Evolutionary conservation across 768 basidiomycete species (phyloP).

Genomic region (Rhodotorula babjevae): DNA sequence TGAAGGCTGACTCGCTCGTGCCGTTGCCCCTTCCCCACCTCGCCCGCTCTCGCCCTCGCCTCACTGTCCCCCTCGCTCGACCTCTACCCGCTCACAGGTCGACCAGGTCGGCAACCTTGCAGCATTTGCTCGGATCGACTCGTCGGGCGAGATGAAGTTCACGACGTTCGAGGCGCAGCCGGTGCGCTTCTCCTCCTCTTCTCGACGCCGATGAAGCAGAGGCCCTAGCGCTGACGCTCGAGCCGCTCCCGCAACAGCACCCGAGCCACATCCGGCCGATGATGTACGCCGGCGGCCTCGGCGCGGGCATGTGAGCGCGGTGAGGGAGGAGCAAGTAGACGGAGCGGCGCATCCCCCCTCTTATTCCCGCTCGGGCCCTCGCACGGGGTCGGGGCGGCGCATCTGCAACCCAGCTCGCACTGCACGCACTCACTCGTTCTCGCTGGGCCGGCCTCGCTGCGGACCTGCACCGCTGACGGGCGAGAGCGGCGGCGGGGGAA

Average conservation of each 20-base stretch:
- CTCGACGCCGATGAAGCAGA: background rate
- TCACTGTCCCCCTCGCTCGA: background rate
- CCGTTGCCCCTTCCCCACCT: no score
- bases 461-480: no score
- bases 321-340: no score
- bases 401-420: no score
- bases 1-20: constrained; percentile 13
- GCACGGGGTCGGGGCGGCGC: no score
- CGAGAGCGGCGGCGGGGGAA: no score
- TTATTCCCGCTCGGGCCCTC: no score
- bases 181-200: background rate
- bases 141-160: constrained; percentile 37
- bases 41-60: no score
- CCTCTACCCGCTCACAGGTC: constrained; percentile 17
- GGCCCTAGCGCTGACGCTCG: background rate
- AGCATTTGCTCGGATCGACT: constrained; percentile 61
- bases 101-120: constrained; percentile 89
- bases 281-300: constrained; percentile 27
- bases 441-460: no score
- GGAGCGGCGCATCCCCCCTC: no score
- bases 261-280: constrained; percentile 22
- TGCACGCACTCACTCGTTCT: no score
- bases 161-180: constrained; percentile 41
- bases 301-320: constrained; percentile 11
- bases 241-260: background rate